A percentile compares a stretch with the other conserved stretches of the same genome.
Evolutionary conservation across 495 filamentous ascomycete genomes (phyloP).

Genomic region (Talaromyces ruber): DNA sequence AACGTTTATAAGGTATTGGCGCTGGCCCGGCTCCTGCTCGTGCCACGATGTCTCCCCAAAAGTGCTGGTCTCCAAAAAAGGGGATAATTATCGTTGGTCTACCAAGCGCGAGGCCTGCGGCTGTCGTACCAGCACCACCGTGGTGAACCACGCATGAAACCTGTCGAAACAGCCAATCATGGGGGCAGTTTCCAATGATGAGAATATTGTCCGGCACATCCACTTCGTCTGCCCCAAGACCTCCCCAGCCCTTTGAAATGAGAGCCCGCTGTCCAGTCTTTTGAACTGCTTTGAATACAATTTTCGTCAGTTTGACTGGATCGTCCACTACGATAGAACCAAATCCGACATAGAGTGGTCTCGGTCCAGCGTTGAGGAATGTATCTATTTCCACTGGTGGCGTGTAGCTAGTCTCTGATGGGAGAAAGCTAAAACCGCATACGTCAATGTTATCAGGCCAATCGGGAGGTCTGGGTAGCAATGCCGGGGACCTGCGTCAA

Average conservation of each 20-base stretch:
- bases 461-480: conserved; percentile 72
- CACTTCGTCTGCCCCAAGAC: conserved; percentile 54
- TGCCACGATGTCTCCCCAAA: conserved; percentile 75
- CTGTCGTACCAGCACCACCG: conserved; percentile 76
- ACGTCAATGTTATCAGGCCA: conserved; percentile 66
- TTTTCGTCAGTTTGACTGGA: conserved; percentile 52
- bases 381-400: conserved; percentile 51
- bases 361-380: conserved; percentile 57
- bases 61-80: conserved; percentile 81
- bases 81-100: conserved; percentile 70
- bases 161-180: conserved; percentile 73
- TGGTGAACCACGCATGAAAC: conserved; percentile 75
- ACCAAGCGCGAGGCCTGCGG: conserved; percentile 59
- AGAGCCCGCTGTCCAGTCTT: conserved; percentile 60
- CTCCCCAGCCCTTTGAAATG: conserved; percentile 75
- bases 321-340: conserved; percentile 76
- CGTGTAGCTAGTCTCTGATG: conserved; percentile 50
- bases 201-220: conserved; percentile 59
- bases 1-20: too few relatives aligned
- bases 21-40: conserved; percentile 45
- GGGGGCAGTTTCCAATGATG: conserved; percentile 68
- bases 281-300: conserved; percentile 60
- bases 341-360: conserved; percentile 74
- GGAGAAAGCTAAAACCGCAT: conserved; percentile 66
- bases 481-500: conserved; percentile 49